Base-by-base conservation (phyloP, 176 grass and related monocot species). In the Lolium multiflorum region DNA sequence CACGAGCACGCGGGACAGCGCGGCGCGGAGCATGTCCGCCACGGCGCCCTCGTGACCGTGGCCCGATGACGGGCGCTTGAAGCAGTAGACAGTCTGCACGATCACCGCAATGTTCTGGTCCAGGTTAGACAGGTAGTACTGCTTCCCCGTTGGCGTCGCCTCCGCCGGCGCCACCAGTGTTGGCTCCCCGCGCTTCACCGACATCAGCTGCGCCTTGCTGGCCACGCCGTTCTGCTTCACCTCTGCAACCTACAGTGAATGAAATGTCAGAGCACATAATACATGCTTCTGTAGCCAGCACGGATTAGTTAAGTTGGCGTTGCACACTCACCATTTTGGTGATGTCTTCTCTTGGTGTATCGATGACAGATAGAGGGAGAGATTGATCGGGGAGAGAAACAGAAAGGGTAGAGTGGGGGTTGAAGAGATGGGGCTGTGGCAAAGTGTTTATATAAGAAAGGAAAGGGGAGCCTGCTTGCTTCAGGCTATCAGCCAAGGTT, bases 31-130 rank as follows among this genome's bases (percentile, higher is more conserved):
- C 62, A 25, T 81, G 16, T 81, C 51, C 49, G 39, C 47, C 9
- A 49, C 88, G 4, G 70, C 83, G 4, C 68, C 87, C 17, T 48
- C 89, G 46, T 37, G 74, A 15, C 59, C 82, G 21, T 31, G 54
- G 22, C 54, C 83, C 10, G 58, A 9, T 11, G 47, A 49, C 47
- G 31, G 26, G 3, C 83, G 71, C 78, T 91, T 92, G 93, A 91
- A 98, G 86, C 93, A 92, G 90, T 98, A 98, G 2, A 95, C 67
- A 0, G 96, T 98, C 83, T 96, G 92, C 67, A 96, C 91, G 76
- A 96, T 83, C 37, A 99, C 94, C 0, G 92, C 94, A n/a, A 99
- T 91, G 83, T 99, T 94, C 86, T 99, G 97, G 89, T 99, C 97
- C 43, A 99, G 91, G 91, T 99, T 99, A 3, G 91, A 96, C n/a